These are phyloP conservation scores for Sphaerostilbella broomeana DNA, from an alignment of 2,329 filamentous ascomycete genomes.

Conservation along the genomic window DNA sequence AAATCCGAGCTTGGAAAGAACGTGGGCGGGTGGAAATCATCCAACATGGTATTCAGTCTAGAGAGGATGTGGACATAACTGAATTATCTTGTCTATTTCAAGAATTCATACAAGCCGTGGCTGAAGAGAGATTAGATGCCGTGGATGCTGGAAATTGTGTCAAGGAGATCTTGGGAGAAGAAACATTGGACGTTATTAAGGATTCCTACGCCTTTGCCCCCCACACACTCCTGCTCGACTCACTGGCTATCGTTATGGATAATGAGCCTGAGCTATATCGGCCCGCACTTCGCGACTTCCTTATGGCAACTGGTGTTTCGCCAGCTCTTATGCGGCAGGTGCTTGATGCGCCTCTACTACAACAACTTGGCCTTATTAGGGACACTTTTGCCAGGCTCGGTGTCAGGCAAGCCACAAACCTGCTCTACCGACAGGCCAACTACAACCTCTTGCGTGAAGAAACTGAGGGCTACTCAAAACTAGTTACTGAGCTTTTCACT, in stretches of 20 bases:
- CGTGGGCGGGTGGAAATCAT: slow-evolving; percentile 62
- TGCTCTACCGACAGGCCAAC: slow-evolving; percentile 91
- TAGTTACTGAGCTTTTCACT: slow-evolving; percentile 91
- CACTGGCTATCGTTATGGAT: slow-evolving; percentile 71
- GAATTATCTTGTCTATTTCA: slow-evolving; percentile 70
- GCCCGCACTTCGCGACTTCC: slow-evolving; percentile 56
- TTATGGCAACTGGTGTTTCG: slow-evolving; percentile 66
- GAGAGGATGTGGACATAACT: slow-evolving; percentile 59
- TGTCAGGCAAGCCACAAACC: slow-evolving; percentile 84
- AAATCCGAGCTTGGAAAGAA: slow-evolving; percentile 60
- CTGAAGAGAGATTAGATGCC: slow-evolving; percentile 62
- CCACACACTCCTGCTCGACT: slow-evolving; percentile 72
- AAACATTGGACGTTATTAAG: slow-evolving; percentile 43
- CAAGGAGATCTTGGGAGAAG: slow-evolving; percentile 63
- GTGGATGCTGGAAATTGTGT: slow-evolving; percentile 65
- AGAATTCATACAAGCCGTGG: slow-evolving; percentile 71
- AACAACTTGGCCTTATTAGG: slow-evolving; percentile 71
- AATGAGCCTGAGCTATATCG: slow-evolving; percentile 49
- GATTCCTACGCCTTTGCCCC: slow-evolving; percentile 51
- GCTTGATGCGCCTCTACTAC: slow-evolving; percentile 72
- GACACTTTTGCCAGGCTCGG: slow-evolving; percentile 78
- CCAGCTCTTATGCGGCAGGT: slow-evolving; percentile 68
- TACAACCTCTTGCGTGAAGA: slow-evolving; percentile 95
- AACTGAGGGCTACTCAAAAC: slow-evolving; percentile 92
- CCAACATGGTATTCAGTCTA: slow-evolving; percentile 56